These are phyloP conservation scores for Fraxinus quadrangulata DNA, from an alignment of 257 asterid genomes.

Conservation along the genomic window DNA sequence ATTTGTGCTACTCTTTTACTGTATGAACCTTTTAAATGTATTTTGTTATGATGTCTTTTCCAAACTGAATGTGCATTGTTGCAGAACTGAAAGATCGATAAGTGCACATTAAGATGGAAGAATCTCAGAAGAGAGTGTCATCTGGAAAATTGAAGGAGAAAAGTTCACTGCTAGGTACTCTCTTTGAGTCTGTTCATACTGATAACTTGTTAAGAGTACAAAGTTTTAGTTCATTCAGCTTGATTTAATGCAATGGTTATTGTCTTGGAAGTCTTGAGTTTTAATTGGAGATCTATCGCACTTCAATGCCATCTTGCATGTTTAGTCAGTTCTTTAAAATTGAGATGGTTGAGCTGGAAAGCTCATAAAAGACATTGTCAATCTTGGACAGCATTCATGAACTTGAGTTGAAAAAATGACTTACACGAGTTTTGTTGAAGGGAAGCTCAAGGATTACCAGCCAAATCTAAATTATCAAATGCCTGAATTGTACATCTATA, in stretches of 20 bases:
- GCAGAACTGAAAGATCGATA: constrained; percentile 32
- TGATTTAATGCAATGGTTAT: constrained; percentile 2
- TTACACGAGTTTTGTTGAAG: background rate
- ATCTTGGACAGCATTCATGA: background rate
- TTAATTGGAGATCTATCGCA: constrained; percentile 16
- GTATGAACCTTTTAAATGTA: background rate
- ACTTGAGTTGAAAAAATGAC: constrained; percentile 9
- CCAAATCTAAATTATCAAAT: constrained; percentile 11
- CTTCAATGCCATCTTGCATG: constrained; percentile 18
- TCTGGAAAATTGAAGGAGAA: constrained; percentile 49
- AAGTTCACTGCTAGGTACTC: constrained; percentile 57
- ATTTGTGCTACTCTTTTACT: constrained; percentile 9
- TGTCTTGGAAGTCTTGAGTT: background rate
- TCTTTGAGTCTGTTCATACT: constrained; percentile 16
- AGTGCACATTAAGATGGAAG: constrained; percentile 52
- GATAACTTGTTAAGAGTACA: background rate
- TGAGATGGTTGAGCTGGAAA: constrained; percentile 19
- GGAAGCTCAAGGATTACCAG: constrained; percentile 21
- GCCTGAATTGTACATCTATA: constrained; percentile 2
- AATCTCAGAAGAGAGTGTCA: constrained; percentile 49
- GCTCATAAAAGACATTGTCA: constrained; percentile 25
- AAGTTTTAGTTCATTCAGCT: background rate
- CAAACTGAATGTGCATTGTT: constrained; percentile 22
- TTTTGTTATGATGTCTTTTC: constrained; percentile 18
- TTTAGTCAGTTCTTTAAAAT: constrained; percentile 14